Percentiles rank a stretch among this genome's conserved stretches.
Conservation (phyloP, 2,329 filamentous ascomycete species). For the Colletotrichum endophyticum region DNA sequence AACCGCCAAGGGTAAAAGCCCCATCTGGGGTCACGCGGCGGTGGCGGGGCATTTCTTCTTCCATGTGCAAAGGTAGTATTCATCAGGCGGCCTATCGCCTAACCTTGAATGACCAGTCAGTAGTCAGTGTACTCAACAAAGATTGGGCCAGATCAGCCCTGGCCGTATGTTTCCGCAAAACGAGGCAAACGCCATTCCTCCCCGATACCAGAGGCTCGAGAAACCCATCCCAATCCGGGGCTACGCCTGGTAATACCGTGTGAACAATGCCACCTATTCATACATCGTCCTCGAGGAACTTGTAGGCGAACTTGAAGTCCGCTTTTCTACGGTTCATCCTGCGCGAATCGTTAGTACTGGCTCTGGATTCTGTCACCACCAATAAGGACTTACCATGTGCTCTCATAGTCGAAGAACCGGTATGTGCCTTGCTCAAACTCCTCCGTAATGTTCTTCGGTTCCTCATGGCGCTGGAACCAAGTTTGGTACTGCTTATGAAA, state of each 20-base stretch:
- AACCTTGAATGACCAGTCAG: conserved; percentile 9
- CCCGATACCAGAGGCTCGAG: conserved; percentile 7
- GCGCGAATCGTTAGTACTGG: conserved; percentile 23
- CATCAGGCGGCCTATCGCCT: not conserved
- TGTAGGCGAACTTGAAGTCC: conserved; percentile 98
- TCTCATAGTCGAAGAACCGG: conserved; percentile 99
- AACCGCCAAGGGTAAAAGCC: not conserved
- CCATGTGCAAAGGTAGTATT: conserved; percentile 1
- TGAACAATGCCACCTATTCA: conserved; percentile 32
- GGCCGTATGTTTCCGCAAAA: conserved; percentile 17
- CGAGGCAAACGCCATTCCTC: conserved; percentile 19
- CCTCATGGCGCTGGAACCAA: conserved; percentile 98
- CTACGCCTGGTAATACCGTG: conserved; percentile 18
- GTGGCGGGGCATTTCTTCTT: not conserved
- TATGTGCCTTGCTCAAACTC: conserved; percentile 99
- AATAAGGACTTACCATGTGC: conserved; percentile 79
- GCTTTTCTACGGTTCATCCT: conserved; percentile 99
- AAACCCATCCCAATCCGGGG: conserved; percentile 14
- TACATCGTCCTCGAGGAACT: conserved; percentile 95
- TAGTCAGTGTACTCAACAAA: conserved; percentile 19
- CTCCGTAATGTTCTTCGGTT: conserved; percentile 98
- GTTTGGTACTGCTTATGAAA: conserved; percentile 99
- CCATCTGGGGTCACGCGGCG: not conserved
- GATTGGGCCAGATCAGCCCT: conserved; percentile 5
- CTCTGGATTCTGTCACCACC: conserved; percentile 10